Evolutionary conservation across 2,329 filamentous ascomycete genomes (phyloP).

Genomic region (Nothopassalora personata): DNA sequence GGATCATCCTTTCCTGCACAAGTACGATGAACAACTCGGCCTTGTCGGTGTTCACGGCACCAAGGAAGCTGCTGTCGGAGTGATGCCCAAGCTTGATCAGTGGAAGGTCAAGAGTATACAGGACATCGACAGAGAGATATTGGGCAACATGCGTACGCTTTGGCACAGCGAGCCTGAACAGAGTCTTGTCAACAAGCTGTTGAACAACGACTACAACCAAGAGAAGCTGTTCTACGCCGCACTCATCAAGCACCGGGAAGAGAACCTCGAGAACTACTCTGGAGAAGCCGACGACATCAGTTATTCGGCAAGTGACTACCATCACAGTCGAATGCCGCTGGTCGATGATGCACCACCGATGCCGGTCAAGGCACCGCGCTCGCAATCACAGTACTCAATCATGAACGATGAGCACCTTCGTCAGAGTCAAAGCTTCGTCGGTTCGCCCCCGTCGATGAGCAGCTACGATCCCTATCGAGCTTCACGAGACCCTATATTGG

Average conservation of each 20-base stretch:
- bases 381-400: conserved; percentile 53
- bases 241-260: conserved; percentile 73
- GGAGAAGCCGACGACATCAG: conserved; percentile 61
- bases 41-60: conserved; percentile 54
- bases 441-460: conserved; percentile 47
- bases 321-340: conserved; percentile 56
- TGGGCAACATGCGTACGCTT: conserved; percentile 80
- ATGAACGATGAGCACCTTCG: conserved; percentile 50
- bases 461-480: conserved; percentile 84
- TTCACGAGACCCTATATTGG: conserved; percentile 51
- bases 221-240: conserved; percentile 92
- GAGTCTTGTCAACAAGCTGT: conserved; percentile 63
- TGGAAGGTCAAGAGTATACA: conserved; percentile 57
- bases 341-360: conserved; percentile 32
- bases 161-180: conserved; percentile 83
- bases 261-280: conserved; percentile 78
- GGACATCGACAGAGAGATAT: conserved; percentile 73
- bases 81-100: conserved; percentile 53
- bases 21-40: conserved; percentile 68
- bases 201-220: conserved; percentile 59
- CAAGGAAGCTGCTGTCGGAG: conserved; percentile 46
- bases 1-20: conserved; percentile 78
- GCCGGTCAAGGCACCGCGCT: conserved; percentile 36
- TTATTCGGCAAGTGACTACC: conserved; percentile 88
- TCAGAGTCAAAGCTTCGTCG: conserved; percentile 45